Evolutionary conservation across 23 red algal genomes (phyloP), one percentile per base, ranked within the genome.

Genomic region (Gracilaria domingensis): DNA sequence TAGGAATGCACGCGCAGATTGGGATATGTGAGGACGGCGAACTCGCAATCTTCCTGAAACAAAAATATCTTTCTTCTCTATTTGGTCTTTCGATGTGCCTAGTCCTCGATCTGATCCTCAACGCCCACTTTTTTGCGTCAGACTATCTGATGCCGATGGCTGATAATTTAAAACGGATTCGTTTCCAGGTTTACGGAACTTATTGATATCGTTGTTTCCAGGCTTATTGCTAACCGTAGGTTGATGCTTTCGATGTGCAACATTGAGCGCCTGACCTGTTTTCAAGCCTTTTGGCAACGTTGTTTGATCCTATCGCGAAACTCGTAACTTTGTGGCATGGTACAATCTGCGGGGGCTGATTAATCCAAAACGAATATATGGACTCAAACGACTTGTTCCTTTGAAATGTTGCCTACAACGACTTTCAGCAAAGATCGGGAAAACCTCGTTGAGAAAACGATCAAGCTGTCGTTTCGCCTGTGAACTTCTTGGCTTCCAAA

Each of bases 311-410:
- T 75, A 86, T 12, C 66, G 82, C 50, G 38, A 83, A 21, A 92
- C 87, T 30, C 89, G 82, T 28, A 89, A 58, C 8, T 88, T 62
- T 64, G 89, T 77, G 66, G 77, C 62, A 78, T 92, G 89, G 45
- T 96, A 99, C 65, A 99, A 84, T 57, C 87, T 50, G 3, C 93
- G 89, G 11, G 95, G 92, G 56, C 94, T 96, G 7, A 99, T 51
- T 92, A 96, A 94, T 25, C 97, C 97, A 91, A 99, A 99, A 18
- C 95, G 94, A 55, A 99, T 85, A 75, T 96, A 84, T 34, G 94
- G 91, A 49, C 91, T 95, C 24, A 99, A 85, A 1, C 91, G 86
- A 59, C 85, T 91, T 2, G 96, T 95, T 34, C 89, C 89, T 18
- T 75, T 54, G 38, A 84, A 83, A 40, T 84, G 79, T 36, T 65